phyloP scores from a whole-genome alignment of 139 green algal genomes.

The Picochlorum sp. region DNA sequence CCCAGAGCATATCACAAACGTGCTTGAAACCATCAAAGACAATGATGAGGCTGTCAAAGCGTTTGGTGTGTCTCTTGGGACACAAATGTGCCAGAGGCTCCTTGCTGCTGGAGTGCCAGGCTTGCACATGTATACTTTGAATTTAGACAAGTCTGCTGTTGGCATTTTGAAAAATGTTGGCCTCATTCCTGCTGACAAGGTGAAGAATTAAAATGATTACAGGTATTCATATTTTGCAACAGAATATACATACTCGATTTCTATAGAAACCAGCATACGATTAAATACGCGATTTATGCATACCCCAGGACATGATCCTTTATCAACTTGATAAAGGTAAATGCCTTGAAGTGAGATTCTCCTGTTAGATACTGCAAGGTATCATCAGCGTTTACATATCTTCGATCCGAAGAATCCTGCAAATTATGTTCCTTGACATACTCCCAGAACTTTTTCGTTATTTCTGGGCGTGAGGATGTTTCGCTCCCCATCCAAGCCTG shows the following conservation, averaged over 20 bases:
- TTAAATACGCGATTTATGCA: conserved; percentile 3
- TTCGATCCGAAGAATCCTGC: conserved; percentile 33
- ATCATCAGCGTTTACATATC: conserved; percentile 24
- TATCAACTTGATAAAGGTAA: conserved; percentile 35
- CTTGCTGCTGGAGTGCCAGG: conserved; percentile 62
- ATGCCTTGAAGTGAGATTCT: conserved; percentile 41
- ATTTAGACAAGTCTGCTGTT: conserved; percentile 70
- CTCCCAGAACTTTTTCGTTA: conserved; percentile 46
- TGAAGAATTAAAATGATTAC: background rate
- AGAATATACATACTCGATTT: background rate
- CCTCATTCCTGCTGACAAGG: conserved; percentile 43
- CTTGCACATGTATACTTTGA: conserved; percentile 96
- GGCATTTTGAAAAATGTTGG: conserved; percentile 74
- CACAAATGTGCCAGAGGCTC: conserved; percentile 81
- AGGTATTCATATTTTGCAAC: background rate
- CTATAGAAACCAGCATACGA: background rate
- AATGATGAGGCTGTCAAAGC: conserved; percentile 79
- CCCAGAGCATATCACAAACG: conserved; percentile 58
- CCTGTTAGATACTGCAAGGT: conserved; percentile 20
- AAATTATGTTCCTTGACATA: conserved; percentile 38
- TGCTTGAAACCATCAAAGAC: conserved; percentile 89
- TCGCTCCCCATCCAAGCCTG: conserved; percentile 31
- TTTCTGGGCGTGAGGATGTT: conserved; percentile 29
- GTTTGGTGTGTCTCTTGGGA: conserved; percentile 83
- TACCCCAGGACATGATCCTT: conserved; percentile 31